Base-by-base conservation (phyloP, 192 early-diverging fungal genomes). In the Dissophora ornata region DNA sequence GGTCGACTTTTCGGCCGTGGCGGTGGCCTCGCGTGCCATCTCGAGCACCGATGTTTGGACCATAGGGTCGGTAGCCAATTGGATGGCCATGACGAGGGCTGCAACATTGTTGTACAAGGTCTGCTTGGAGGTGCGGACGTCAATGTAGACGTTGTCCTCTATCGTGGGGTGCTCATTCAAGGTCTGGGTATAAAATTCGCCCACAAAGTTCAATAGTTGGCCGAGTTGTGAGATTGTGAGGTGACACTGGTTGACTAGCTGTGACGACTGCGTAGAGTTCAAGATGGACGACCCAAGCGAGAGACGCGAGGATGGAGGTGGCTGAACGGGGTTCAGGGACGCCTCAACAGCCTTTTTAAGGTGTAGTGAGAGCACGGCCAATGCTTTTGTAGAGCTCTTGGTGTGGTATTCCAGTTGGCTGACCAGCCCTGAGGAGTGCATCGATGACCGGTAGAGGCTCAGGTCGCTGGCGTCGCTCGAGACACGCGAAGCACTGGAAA, bases 91-190 rank as follows among this genome's bases (percentile, higher is more conserved):
- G 25, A 90, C 85, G 18, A 93, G 66, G 18, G 81, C 81, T 2
- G 90, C 83, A 30, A 92, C 73, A 46, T 83, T 83, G 63, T 91
- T 89, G 83, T 88, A 90, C 28, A 93, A 71, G 5, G 73, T 60
- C 46, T 89, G 84, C 59, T 90, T 88, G 30, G 86, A 80, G 54
- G 81, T 70, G 55, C 87, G 87, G 69, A 93, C 88, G 16, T 91
- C 67, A 29, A 79, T 69, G 36, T 69, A 74, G 26, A 69, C 40
- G 7, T 75, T 62, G 34, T 79, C 75, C 34, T 73, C 53, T 9
- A 82, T 58, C 51, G 53, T 57, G n/a, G 68, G 61, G 44, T 66
- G 52, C 36, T 82, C 75, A 38, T 67, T 58, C 45, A 79, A 45
- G 18, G 69, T 65, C 26, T 58, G 57, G 62, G 62, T 75, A 69